Evolutionary conservation across 139 green algal genomes (phyloP), one percentile per base, ranked within the genome.

Genomic region (Chlorella sp.): DNA sequence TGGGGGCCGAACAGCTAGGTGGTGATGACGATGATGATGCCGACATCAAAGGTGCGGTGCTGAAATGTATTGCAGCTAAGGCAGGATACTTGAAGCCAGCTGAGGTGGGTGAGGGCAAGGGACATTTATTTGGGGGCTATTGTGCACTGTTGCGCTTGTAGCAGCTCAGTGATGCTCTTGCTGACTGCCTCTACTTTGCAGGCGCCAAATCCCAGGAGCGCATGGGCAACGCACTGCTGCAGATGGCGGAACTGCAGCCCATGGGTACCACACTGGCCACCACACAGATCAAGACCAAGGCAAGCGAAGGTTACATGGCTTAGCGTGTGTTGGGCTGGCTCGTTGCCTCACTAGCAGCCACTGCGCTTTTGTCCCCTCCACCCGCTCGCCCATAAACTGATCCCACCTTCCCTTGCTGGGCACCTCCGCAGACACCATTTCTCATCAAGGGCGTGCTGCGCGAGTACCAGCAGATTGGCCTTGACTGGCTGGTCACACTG

Each of bases 401-500:
- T 20, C 57, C 13, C 25, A 3, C 26, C 64, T 15, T 20, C 16
- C 64, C 64, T 11, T 26, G 21, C 7, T 11, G 4, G 13, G 13
- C 25, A 38, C 65, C 81, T 81, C 15, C 65, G 1, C 88, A 93
- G 57, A 91, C 97, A 44, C 96, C 96, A 23, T 99, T 98, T 86
- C 91, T 99, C 79, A 91, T 99, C 56, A 99, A 98, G 91, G 80
- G 92, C 63, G 60, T 81, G 0, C 87, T 99, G 85, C 91, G 97
- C 3, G 95, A 98, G 91, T 99, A 99, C 90, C 97, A 99, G 91
- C 95, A 98, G 83, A 93, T 98, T 28, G 97, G 97, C 4, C 91
- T 99, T 75, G 94, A 99, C 91, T 99, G 97, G 97, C 91, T 99
- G 80, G 95, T 97, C n/a, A 97, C 95, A 44, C 92, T 99, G 20